These are phyloP conservation scores for Phylloporus arenicola DNA, from an alignment of 768 basidiomycete species.

Conservation along the genomic window DNA sequence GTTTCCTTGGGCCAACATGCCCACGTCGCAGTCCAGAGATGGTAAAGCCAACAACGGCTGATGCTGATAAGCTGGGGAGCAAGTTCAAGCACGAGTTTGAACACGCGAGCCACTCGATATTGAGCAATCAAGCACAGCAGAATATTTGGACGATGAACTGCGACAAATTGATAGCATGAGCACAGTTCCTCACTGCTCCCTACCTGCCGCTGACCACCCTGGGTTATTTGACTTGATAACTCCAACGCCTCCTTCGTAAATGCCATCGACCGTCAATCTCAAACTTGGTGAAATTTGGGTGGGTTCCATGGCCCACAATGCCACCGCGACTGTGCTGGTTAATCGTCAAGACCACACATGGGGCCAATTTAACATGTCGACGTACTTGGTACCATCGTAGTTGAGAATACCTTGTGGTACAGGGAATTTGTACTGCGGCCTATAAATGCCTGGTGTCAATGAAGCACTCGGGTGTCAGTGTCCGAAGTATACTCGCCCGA, in stretches of 20 bases:
- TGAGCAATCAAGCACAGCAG: too few relatives aligned
- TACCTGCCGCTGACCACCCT: slow-evolving; percentile 38
- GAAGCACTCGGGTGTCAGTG: background rate
- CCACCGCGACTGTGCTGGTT: slow-evolving; percentile 52
- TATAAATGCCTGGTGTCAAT: slow-evolving; percentile 21
- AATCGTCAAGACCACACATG: slow-evolving; percentile 2
- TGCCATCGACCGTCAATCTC: slow-evolving; percentile 47
- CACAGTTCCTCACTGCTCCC: slow-evolving; percentile 4
- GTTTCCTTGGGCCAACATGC: too few relatives aligned
- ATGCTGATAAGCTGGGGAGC: too few relatives aligned
- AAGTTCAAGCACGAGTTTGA: background rate
- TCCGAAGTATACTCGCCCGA: slow-evolving; percentile 43
- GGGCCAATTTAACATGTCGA: background rate
- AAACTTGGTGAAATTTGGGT: slow-evolving; percentile 46
- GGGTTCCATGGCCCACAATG: slow-evolving; percentile 63
- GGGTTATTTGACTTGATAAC: slow-evolving; percentile 55
- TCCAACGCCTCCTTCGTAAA: slow-evolving; percentile 65
- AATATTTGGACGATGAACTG: too few relatives aligned
- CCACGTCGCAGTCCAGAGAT: slow-evolving; percentile 77
- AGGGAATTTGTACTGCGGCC: slow-evolving; percentile 77
- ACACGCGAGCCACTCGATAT: too few relatives aligned
- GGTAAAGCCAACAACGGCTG: slow-evolving; percentile 53
- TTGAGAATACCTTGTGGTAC: slow-evolving; percentile 78
- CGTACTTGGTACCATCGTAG: slow-evolving; percentile 65
- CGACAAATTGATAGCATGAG: too few relatives aligned